phyloP scores from a whole-genome alignment of 495 filamentous ascomycete species.

The Penicillium flavigenum region DNA sequence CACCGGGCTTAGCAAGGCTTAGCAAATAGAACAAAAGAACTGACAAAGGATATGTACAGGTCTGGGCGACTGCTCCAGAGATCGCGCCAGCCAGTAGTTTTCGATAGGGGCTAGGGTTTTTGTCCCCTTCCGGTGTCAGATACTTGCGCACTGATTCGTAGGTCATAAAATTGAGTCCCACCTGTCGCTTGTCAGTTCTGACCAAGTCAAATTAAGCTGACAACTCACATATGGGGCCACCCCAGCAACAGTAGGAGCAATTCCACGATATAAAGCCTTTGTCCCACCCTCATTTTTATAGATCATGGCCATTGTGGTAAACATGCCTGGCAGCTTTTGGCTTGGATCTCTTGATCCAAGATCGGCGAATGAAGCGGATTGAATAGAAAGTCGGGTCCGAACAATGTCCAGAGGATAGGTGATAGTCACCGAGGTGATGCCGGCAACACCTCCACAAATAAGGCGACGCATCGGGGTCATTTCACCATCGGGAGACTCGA shows the following conservation, averaged over 20 bases:
- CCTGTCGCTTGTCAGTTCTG: constrained; percentile 46
- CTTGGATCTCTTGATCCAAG: constrained; percentile 49
- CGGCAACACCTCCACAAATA: constrained; percentile 82
- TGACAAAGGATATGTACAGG: constrained; percentile 97
- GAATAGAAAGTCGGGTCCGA: constrained; percentile 90
- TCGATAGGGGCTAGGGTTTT: constrained; percentile 73
- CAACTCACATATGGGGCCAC: constrained; percentile 87
- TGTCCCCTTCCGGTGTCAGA: constrained; percentile 83
- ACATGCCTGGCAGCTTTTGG: constrained; percentile 89
- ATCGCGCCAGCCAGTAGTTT: constrained; percentile 89
- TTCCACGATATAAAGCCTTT: constrained; percentile 82
- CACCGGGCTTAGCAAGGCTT: neutral
- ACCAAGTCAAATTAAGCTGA: constrained; percentile 23
- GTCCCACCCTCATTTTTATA: constrained; percentile 89
- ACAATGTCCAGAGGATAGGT: constrained; percentile 93
- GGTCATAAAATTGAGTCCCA: constrained; percentile 96
- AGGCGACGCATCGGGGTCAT: constrained; percentile 69
- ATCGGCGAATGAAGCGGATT: constrained; percentile 88
- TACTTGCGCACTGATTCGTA: constrained; percentile 86
- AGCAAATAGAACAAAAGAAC: constrained; percentile 29
- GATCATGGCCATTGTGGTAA: constrained; percentile 75
- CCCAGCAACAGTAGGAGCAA: constrained; percentile 88
- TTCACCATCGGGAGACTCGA: constrained; percentile 69
- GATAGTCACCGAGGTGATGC: constrained; percentile 85
- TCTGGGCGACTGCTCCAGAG: constrained; percentile 94